Evolutionary conservation across 257 asterid genomes (phyloP).

Genomic region (Scutellaria galericulata): DNA sequence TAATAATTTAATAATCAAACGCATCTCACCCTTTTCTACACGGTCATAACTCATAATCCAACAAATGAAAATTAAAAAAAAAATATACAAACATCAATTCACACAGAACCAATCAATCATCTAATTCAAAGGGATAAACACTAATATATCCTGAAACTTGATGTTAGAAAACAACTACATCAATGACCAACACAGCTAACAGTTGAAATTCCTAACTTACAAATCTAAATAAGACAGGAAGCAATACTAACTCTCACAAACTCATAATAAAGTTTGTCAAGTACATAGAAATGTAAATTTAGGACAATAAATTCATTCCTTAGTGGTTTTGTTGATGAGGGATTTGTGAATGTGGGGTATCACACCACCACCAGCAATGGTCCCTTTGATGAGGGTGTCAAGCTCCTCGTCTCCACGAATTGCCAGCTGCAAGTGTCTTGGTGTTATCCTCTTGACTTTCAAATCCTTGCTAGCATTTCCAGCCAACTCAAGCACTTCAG

Average conservation of each 20-base stretch:
- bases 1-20: no score
- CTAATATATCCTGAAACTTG: slow-evolving; percentile 1
- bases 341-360: slow-evolving; percentile 98
- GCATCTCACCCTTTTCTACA: no score
- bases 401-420: slow-evolving; percentile 98
- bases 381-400: slow-evolving; percentile 91
- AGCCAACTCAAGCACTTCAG: slow-evolving; percentile 94
- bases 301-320: slow-evolving; percentile 55
- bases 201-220: slow-evolving; percentile 35
- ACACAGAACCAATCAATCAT: neutral
- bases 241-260: slow-evolving; percentile 27
- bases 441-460: slow-evolving; percentile 95
- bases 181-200: slow-evolving; percentile 23
- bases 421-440: slow-evolving; percentile 89
- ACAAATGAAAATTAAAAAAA: neutral
- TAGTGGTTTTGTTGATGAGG: slow-evolving; percentile 96
- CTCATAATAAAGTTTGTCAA: slow-evolving; percentile 5
- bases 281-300: slow-evolving; percentile 12
- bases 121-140: neutral
- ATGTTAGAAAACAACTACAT: slow-evolving; percentile 31
- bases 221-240: slow-evolving; percentile 29
- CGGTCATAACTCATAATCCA: neutral
- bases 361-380: slow-evolving; percentile 98
- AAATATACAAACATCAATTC: neutral
- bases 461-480: slow-evolving; percentile 98